Evolutionary conservation across 306 rosid species (phyloP).

Genomic region (apple (Malus domestica)): ASM211411v1 NC_041805.1:5070001-5070500

Average conservation of each 20-base stretch:
- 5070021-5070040: neutral
- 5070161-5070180: neutral
- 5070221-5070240: neutral
- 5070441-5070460: constrained; percentile 99
- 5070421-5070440: constrained; percentile 97
- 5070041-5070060: neutral
- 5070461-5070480: constrained; percentile 95
- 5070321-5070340: neutral
- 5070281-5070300: neutral
- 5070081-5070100: neutral
- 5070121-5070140: neutral
- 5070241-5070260: neutral
- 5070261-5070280: too few species aligned
- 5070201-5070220: neutral
- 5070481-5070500: constrained; percentile 82
- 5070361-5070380: constrained; percentile 1
- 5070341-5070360: constrained; percentile 15
- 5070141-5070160: neutral
- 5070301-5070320: neutral
- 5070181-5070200: neutral
- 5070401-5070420: constrained; percentile 76
- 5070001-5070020: neutral
- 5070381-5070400: constrained; percentile 66
- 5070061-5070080: neutral
- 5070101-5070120: neutral